These are phyloP conservation scores for Xerocomellus amylosporus DNA, from an alignment of 768 basidiomycete species.

Conservation along the genomic window DNA sequence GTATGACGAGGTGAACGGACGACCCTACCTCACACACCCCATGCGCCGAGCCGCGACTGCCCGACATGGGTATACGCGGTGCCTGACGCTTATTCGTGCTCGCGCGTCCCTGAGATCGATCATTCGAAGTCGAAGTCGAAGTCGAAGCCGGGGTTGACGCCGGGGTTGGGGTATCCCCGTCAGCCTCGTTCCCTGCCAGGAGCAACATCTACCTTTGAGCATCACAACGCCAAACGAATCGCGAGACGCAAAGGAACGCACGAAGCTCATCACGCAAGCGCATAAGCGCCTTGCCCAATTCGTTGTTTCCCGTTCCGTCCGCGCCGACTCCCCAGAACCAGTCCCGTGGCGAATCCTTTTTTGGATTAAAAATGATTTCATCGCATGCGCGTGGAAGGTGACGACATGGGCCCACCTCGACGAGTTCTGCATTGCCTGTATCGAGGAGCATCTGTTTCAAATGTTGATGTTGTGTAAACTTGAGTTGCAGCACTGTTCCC, in stretches of 20 bases:
- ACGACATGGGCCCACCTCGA: slow-evolving; percentile 49
- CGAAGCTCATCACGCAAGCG: slow-evolving; percentile 57
- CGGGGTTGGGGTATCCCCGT: not conserved
- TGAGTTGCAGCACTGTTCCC: slow-evolving; percentile 59
- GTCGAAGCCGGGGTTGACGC: not conserved
- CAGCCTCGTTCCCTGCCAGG: slow-evolving; percentile 11
- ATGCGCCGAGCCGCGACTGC: slow-evolving; percentile 2
- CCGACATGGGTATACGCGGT: slow-evolving; percentile 8
- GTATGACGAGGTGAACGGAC: not conserved
- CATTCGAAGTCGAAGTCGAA: not conserved
- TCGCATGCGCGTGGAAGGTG: not conserved
- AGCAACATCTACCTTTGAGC: not conserved
- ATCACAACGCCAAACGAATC: not conserved
- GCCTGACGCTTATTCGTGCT: slow-evolving; percentile 6
- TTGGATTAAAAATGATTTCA: not conserved
- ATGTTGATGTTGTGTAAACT: slow-evolving; percentile 66
- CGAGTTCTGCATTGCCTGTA: slow-evolving; percentile 61
- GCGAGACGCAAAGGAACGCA: slow-evolving; percentile 10
- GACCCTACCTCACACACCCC: slow-evolving; percentile 25
- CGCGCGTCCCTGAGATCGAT: not conserved
- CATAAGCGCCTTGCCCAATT: slow-evolving; percentile 69
- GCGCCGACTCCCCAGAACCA: slow-evolving; percentile 74
- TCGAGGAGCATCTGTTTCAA: slow-evolving; percentile 59
- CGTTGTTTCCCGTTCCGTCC: slow-evolving; percentile 64
- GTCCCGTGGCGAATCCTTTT: slow-evolving; percentile 70